Evolutionary conservation across 2,329 filamentous ascomycete genomes (phyloP), one percentile per base, ranked within the genome.

Genomic region (Pestalotiopsis sp.): DNA sequence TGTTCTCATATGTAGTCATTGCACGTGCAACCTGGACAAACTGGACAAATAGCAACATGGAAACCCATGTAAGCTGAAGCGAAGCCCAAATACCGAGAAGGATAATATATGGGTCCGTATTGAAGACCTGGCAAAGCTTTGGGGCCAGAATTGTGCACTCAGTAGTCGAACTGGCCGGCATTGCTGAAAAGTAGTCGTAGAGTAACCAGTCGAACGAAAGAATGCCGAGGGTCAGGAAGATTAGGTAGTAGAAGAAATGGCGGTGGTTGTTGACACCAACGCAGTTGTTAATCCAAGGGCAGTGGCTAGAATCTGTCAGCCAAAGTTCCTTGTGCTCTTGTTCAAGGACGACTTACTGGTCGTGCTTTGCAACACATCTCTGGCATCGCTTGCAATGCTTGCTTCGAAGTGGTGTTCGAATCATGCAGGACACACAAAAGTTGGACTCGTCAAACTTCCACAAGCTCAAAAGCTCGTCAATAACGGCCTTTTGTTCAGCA

Each of bases 211-310:
- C 88, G 72, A 94, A 91, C 1, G 88, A 74, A 2, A 92, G 71
- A 44, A 98, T 91, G 38, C 94, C 94, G 17, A 92, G 71, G 66
- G 94, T 92, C 70, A 99, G 82, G 74, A 82, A 90, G 56, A 97
- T 82, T 20, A 99, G 87, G 78, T 98, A 99, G 63, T 98, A 83
- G 75, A 98, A 92, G 79, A 99, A 99, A 73, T 98, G 94, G 14
- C 96, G 91, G 76, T 98, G 92, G 78, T 98, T 99, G 82, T 98
- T 98, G 71, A 96, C 88, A 57, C 93, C 96, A 56, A 99, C 89
- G 75, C 96, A 99, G 80, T 98, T 98, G 81, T 97, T 92, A 26
- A 98, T 93, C 96, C 96, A 99, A 0, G 96, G 96, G 76, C 96
- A 99, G 77, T 99, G 96, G 76, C 94, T 97, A 67, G 3, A 38